phyloP scores from a whole-genome alignment of 2,329 filamentous ascomycete species.

The Grosmannia penicillata region DNA sequence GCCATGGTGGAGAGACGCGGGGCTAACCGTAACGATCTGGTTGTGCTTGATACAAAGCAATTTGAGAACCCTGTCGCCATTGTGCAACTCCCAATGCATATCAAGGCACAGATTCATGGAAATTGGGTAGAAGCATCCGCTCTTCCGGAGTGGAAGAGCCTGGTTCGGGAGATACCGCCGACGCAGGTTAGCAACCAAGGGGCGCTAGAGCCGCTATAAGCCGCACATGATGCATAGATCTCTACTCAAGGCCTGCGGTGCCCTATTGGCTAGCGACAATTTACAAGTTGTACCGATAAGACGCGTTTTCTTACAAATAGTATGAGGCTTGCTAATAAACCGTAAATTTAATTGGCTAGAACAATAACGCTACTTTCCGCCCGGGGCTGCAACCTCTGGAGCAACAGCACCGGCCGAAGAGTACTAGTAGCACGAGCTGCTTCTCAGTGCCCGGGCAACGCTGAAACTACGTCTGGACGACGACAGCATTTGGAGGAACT shows the following conservation, averaged over 20 bases:
- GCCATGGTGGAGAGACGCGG: not conserved
- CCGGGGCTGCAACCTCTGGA: constrained; percentile 8
- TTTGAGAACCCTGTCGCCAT: not conserved
- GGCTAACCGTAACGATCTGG: not conserved
- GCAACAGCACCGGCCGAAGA: constrained; percentile 6
- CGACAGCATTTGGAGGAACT: constrained; percentile 9
- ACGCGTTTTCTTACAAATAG: too few species aligned
- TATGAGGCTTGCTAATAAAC: too few species aligned
- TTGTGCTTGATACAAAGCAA: not conserved
- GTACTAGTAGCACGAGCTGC: constrained; percentile 9
- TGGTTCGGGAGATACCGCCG: not conserved
- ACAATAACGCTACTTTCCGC: too few species aligned
- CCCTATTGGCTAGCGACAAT: too few species aligned
- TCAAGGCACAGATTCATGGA: constrained; percentile 1
- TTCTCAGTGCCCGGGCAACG: constrained; percentile 7
- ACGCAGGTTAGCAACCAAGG: not conserved
- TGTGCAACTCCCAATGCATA: constrained; percentile 1
- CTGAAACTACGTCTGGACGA: constrained; percentile 9
- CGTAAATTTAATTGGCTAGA: too few species aligned
- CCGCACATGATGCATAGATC: too few species aligned
- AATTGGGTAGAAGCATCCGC: not conserved
- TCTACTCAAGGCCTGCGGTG: too few species aligned
- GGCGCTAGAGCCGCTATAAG: not conserved
- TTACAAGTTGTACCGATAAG: too few species aligned
- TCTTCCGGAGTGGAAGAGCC: not conserved